phyloP scores from a whole-genome alignment of 1,284 basidiomycete genomes.

The Mycena citricolor region DNA sequence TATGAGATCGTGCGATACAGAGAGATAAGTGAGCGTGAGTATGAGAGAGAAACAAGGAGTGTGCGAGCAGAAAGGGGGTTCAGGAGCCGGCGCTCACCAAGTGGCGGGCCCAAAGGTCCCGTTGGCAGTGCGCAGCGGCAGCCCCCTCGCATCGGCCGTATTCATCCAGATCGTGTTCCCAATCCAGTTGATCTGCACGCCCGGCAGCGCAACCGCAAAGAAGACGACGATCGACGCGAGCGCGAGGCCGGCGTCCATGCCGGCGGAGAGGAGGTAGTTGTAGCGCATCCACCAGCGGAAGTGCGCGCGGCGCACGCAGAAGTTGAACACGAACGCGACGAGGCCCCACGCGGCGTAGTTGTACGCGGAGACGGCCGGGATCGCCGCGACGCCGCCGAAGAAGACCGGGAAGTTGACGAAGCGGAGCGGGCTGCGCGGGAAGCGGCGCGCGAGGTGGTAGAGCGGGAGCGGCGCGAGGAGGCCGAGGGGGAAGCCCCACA shows the following conservation, averaged over 20 bases:
- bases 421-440: conserved; percentile 74
- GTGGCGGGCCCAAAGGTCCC: conserved; percentile 14
- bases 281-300: conserved; percentile 71
- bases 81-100: too few relatives aligned
- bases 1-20: too few relatives aligned
- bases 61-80: too few relatives aligned
- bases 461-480: conserved; percentile 74
- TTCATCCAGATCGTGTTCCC: conserved; percentile 30
- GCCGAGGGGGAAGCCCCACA: conserved; percentile 80
- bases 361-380: conserved; percentile 78
- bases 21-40: too few relatives aligned
- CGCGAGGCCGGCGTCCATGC: conserved; percentile 67
- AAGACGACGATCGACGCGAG: conserved; percentile 64
- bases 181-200: conserved; percentile 25
- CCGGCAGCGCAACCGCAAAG: conserved; percentile 49
- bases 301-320: conserved; percentile 50
- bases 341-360: conserved; percentile 78
- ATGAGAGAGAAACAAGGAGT: too few relatives aligned
- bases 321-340: conserved; percentile 81
- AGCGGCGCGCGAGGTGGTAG: conserved; percentile 77
- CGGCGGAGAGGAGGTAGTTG: conserved; percentile 81
- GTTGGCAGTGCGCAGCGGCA: conserved; percentile 15
- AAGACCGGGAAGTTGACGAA: conserved; percentile 80
- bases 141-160: conserved; percentile 18
- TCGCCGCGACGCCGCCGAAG: conserved; percentile 60